Conservation (phyloP, 2,329 filamentous ascomycete genomes). For the Didymosphaeria variabile region DNA sequence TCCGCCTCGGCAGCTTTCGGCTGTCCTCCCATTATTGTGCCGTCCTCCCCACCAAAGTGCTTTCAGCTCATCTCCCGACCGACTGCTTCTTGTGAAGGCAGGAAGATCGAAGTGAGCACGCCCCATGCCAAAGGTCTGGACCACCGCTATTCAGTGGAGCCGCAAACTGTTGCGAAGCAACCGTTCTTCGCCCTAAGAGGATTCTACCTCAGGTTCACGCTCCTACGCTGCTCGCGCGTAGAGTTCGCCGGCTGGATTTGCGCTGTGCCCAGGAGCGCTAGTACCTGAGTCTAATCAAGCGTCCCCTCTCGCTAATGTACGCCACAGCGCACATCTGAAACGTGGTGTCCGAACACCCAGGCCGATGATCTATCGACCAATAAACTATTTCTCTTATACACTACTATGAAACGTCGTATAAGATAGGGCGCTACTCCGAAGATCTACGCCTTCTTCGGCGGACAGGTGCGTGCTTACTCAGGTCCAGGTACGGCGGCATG, state of each 20-base stretch:
- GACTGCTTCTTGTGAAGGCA: not conserved
- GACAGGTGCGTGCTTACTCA: slow-evolving; percentile 11
- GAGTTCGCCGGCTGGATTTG: slow-evolving; percentile 6
- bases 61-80: slow-evolving; percentile 9
- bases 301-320: slow-evolving; percentile 5
- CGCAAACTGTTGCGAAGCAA: not conserved
- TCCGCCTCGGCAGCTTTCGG: not conserved
- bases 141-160: slow-evolving; percentile 3
- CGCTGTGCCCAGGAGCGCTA: slow-evolving; percentile 3
- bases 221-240: slow-evolving; percentile 5
- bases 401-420: slow-evolving; percentile 7
- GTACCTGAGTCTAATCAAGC: slow-evolving; percentile 4
- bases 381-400: slow-evolving; percentile 15
- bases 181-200: not conserved
- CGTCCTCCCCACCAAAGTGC: slow-evolving; percentile 3
- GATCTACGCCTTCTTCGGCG: not conserved
- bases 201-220: slow-evolving; percentile 7
- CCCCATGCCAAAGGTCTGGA: slow-evolving; percentile 4
- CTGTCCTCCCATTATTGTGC: not conserved
- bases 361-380: slow-evolving; percentile 1
- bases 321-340: slow-evolving; percentile 16
- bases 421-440: slow-evolving; percentile 3
- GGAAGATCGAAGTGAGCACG: slow-evolving; percentile 8
- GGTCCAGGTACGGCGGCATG: not conserved
- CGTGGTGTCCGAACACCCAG: slow-evolving; percentile 8